phyloP scores from a whole-genome alignment of 345 rosid species.

The Brassica napus region Da-Ae NC_063442.1:43970001-43970500 shows the following conservation, averaged over 20 bases:
- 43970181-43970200: slow-evolving; percentile 1
- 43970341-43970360: neutral
- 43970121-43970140: neutral
- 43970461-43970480: neutral
- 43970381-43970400: neutral
- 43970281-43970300: neutral
- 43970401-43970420: neutral
- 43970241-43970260: neutral
- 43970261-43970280: neutral
- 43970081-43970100: neutral
- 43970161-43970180: neutral
- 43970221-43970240: neutral
- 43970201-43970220: slow-evolving; percentile 1
- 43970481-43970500: neutral
- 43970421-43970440: slow-evolving; percentile 2
- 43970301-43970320: neutral
- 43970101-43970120: neutral
- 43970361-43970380: neutral
- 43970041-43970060: no score
- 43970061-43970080: neutral
- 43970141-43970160: neutral
- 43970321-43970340: neutral
- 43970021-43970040: no score
- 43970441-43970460: neutral
- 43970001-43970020: no score